Base-by-base conservation (phyloP, 148 eudicot species). In the Amaranthus palmeri region DNA sequence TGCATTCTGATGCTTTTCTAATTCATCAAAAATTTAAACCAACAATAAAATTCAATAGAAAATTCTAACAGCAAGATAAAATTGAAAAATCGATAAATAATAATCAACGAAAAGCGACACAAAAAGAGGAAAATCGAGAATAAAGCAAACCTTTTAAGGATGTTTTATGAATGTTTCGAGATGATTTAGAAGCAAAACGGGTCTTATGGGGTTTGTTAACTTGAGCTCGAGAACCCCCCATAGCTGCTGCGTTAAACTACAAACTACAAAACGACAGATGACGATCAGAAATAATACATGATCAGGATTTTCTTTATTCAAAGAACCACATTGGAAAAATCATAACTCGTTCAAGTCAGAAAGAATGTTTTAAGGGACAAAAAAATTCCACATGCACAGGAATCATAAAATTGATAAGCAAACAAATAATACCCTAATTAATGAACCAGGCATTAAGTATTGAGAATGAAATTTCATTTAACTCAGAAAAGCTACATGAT, bases 171-270 rank as follows among this genome's bases (percentile, higher is more conserved):
- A 85, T 59, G 66, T 88, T 86, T 55, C 96, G 96, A 72, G 97
- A 81, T 0, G 99, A 88, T 81, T 95, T 95, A 8, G 99, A 95
- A 56, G 97, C 81, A 68, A 91, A 95, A 5, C 93, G 86, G 70
- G 97, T 84, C 65, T 95, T 95, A 41, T 92, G 99, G 7, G 92
- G 43, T 75, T 95, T 95, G 77, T 95, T 95, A 0, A 82, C 75
- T 78, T 95, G 99, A 73, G 80, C 80, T 60, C 97, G 77, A 47
- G 68, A 65, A 14, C 96, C 97, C 61, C 80, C 93, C 97, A 95
- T 91, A 65, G 77, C 67, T 61, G 69, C 10, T 41, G 14, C 68
- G 8, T 25, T 2, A 25, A 25, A 25, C 36, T 2, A 25, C 36
- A 25, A 25, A 25, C 36, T 25, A 25, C 36, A 25, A 25, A 25